phyloP scores from a whole-genome alignment of 495 filamentous ascomycete species.

The Penicillium coffeae region DNA sequence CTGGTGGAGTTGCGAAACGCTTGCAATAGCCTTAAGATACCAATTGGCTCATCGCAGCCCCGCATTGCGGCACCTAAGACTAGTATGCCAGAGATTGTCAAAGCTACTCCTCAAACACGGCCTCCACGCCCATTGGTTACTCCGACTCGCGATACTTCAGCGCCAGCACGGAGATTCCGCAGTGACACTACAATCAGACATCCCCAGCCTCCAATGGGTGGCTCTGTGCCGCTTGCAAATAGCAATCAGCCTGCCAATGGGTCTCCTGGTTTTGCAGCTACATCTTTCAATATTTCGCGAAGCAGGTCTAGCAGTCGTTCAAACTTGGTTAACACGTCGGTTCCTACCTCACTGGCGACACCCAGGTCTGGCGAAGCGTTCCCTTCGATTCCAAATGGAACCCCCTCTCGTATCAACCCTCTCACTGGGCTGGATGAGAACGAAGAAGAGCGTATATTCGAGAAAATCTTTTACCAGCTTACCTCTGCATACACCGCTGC shows the following conservation, averaged over 20 bases:
- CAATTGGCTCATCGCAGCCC: constrained; percentile 20
- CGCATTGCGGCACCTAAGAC: constrained; percentile 22
- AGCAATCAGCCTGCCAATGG: constrained; percentile 26
- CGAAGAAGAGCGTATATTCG: constrained; percentile 75
- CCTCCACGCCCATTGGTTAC: constrained; percentile 53
- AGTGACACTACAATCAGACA: constrained; percentile 63
- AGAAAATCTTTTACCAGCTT: constrained; percentile 71
- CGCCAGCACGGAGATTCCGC: constrained; percentile 48
- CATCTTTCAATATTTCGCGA: constrained; percentile 34
- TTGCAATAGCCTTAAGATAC: constrained; percentile 39
- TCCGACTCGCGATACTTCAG: constrained; percentile 55
- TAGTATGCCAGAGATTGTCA: constrained; percentile 20
- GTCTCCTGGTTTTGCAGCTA: constrained; percentile 34
- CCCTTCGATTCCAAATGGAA: constrained; percentile 48
- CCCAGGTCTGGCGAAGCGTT: constrained; percentile 81
- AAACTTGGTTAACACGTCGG: constrained; percentile 45
- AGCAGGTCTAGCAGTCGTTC: constrained; percentile 52
- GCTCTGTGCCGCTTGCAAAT: constrained; percentile 21
- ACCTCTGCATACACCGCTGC: constrained; percentile 62
- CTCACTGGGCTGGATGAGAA: constrained; percentile 57
- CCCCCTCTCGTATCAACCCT: constrained; percentile 44
- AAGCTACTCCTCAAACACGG: constrained; percentile 20
- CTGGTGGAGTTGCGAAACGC: constrained; percentile 68
- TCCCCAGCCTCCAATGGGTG: no score
- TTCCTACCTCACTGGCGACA: constrained; percentile 52